These are phyloP conservation scores for Pseudopithomyces maydicus DNA, from an alignment of 2,329 filamentous ascomycete genomes.

Conservation along the genomic window DNA sequence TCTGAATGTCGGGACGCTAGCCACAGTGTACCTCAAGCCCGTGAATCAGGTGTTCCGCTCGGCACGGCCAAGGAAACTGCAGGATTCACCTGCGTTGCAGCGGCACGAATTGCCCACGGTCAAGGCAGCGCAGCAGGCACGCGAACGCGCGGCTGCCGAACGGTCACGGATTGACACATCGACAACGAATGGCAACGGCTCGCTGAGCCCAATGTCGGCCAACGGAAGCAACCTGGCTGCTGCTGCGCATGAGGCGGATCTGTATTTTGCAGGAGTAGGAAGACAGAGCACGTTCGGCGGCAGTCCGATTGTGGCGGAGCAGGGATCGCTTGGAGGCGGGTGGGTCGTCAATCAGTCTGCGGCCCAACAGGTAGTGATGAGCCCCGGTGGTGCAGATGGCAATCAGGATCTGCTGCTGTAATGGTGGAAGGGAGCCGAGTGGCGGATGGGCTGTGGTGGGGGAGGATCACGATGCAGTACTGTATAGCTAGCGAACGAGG, in stretches of 20 bases:
- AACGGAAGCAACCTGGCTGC: conserved; percentile 61
- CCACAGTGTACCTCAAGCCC: conserved; percentile 96
- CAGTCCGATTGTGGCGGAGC: conserved; percentile 37
- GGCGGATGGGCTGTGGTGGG: background rate
- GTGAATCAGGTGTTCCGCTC: conserved; percentile 96
- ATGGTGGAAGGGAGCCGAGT: conserved; percentile 3
- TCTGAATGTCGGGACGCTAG: conserved; percentile 91
- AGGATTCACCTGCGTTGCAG: conserved; percentile 86
- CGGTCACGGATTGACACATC: conserved; percentile 35
- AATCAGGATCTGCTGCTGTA: conserved; percentile 21
- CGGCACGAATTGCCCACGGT: conserved; percentile 67
- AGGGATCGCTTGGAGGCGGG: conserved; percentile 32
- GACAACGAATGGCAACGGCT: conserved; percentile 30
- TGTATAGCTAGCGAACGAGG: background rate
- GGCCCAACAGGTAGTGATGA: conserved; percentile 36
- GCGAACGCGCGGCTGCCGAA: conserved; percentile 38
- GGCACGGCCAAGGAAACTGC: conserved; percentile 77
- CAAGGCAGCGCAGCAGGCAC: conserved; percentile 48
- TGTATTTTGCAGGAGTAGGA: conserved; percentile 75
- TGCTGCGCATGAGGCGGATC: conserved; percentile 83
- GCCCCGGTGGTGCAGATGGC: conserved; percentile 33
- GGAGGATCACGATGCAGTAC: background rate
- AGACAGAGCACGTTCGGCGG: conserved; percentile 44
- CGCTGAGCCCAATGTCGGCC: conserved; percentile 16
- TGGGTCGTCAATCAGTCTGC: conserved; percentile 46